Percentiles rank a stretch among this genome's conserved stretches.
Conservation (phyloP, 2,329 filamentous ascomycete genomes). For the Juglanconis sp. region DNA sequence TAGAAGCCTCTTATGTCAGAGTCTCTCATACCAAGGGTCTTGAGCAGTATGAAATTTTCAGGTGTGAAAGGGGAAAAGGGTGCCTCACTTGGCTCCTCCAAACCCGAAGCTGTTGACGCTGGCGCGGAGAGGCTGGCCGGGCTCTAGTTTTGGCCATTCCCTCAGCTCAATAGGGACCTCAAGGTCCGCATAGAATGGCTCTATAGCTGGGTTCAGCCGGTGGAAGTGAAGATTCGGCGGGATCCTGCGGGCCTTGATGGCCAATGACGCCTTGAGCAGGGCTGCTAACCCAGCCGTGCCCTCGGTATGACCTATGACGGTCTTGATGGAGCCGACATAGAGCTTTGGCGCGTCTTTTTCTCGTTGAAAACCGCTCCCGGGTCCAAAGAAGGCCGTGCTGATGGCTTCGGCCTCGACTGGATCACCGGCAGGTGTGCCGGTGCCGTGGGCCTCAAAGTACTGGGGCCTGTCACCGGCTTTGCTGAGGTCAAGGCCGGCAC, state of each 20-base stretch:
- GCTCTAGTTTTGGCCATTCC: neutral
- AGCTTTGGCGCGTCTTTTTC: no score
- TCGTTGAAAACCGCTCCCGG: no score
- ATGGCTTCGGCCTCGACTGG: slow-evolving; percentile 34
- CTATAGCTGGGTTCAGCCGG: slow-evolving; percentile 30
- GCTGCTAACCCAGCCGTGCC: slow-evolving; percentile 38
- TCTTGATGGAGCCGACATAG: no score
- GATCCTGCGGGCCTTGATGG: slow-evolving; percentile 31
- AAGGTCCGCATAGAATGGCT: slow-evolving; percentile 25
- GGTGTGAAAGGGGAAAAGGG: no score
- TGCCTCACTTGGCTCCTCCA: slow-evolving; percentile 1
- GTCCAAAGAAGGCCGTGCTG: slow-evolving; percentile 25
- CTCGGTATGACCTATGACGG: no score
- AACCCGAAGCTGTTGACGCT: slow-evolving; percentile 20
- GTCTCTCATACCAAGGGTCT: no score
- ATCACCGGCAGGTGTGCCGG: slow-evolving; percentile 11
- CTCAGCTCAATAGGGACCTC: slow-evolving; percentile 8
- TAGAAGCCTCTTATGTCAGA: no score
- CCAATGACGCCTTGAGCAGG: slow-evolving; percentile 34
- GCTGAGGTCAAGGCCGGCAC: slow-evolving; percentile 33
- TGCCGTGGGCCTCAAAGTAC: slow-evolving; percentile 34
- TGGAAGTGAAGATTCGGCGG: slow-evolving; percentile 36
- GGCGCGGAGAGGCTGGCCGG: neutral
- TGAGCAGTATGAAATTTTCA: no score
- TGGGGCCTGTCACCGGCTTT: slow-evolving; percentile 11